phyloP scores from a whole-genome alignment of 495 filamentous ascomycete genomes.

The Penicillium salamii region DNA sequence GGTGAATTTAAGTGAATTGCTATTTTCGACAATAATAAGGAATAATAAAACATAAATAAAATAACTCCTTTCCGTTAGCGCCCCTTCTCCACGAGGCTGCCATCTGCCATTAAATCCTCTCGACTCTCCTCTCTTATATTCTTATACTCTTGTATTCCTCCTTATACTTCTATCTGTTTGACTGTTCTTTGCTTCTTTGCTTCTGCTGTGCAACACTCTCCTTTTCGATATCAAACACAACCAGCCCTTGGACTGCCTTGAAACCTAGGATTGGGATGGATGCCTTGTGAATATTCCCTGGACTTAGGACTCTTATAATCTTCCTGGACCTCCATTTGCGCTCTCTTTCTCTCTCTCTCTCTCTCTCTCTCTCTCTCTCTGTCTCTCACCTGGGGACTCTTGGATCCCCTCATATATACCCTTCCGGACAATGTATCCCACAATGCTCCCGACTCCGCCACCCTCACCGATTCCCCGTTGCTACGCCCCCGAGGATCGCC shows the following conservation, averaged over 20 bases:
- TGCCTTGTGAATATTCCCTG: slow-evolving; percentile 7
- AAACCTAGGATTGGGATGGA: slow-evolving; percentile 11
- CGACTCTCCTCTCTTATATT: slow-evolving; percentile 13
- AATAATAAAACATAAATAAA: too few relatives aligned
- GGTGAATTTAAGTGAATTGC: too few relatives aligned
- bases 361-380: background rate
- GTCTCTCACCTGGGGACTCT: slow-evolving; percentile 5
- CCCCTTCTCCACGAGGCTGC: slow-evolving; percentile 10
- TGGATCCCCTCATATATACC: slow-evolving; percentile 18
- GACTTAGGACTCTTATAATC: slow-evolving; percentile 7
- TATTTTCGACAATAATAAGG: too few relatives aligned
- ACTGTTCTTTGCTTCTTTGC: background rate
- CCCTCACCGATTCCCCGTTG: slow-evolving; percentile 51
- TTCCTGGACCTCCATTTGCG: slow-evolving; percentile 9
- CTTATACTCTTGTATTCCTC: slow-evolving; percentile 10
- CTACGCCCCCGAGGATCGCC: slow-evolving; percentile 73
- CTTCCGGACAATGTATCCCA: slow-evolving; percentile 38
- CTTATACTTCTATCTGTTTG: background rate
- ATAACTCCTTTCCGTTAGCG: background rate
- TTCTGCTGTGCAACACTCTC: slow-evolving; percentile 5
- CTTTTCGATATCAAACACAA: slow-evolving; percentile 2
- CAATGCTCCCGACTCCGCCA: slow-evolving; percentile 62
- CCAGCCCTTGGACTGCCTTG: slow-evolving; percentile 1
- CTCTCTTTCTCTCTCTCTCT: too few relatives aligned
- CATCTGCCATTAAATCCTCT: slow-evolving; percentile 15